phyloP scores from a whole-genome alignment of 352 stramenopile genomes.

The Globisporangium barbulae region DNA sequence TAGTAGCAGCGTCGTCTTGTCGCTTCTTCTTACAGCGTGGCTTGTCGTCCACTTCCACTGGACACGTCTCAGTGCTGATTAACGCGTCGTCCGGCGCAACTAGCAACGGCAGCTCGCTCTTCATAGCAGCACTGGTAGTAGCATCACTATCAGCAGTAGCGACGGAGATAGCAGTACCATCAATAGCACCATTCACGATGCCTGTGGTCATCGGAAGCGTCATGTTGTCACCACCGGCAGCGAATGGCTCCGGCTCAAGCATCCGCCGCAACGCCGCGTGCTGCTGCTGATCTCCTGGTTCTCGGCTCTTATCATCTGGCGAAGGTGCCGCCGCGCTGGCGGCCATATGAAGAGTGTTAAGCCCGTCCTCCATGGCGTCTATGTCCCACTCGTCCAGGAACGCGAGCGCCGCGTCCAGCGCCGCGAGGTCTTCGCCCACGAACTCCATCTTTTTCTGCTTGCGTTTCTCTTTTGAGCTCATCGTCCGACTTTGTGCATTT shows the following conservation, averaged over 20 bases:
- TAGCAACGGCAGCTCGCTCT: neutral
- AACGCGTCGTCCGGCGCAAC: neutral
- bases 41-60: conserved; percentile 5
- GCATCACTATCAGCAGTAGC: neutral
- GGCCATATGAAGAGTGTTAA: neutral
- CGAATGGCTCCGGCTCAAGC: conserved; percentile 4
- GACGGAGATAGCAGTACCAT: neutral
- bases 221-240: neutral
- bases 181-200: neutral
- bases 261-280: neutral
- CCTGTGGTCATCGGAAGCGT: neutral
- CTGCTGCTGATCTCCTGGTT: neutral
- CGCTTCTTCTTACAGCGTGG: conserved; percentile 15
- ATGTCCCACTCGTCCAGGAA: conserved; percentile 19
- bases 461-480: neutral
- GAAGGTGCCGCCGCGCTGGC: neutral
- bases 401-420: conserved; percentile 17
- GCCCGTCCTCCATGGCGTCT: neutral
- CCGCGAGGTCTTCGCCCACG: conserved; percentile 15
- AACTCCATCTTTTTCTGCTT: conserved; percentile 4
- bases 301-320: neutral
- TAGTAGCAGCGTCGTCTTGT: neutral
- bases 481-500: neutral
- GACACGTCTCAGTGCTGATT: neutral
- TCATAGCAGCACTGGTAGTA: neutral